Conservation (phyloP, 768 basidiomycete genomes). For the Russula sp. region DNA sequence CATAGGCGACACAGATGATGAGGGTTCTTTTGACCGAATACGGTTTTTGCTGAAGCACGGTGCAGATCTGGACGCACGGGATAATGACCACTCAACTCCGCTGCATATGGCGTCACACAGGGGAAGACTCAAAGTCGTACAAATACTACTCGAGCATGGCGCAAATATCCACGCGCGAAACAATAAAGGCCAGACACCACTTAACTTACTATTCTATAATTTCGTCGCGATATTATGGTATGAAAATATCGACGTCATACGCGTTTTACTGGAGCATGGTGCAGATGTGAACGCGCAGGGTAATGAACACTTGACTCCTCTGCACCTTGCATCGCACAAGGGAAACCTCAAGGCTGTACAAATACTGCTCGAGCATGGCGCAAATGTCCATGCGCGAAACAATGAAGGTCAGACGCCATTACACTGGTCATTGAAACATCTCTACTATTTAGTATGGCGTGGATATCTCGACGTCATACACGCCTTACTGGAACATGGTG, state of each 20-base stretch:
- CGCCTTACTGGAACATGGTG: not conserved
- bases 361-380: not conserved
- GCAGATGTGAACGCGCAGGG: not conserved
- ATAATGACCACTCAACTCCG: not conserved
- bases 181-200: constrained; percentile 11
- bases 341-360: not conserved
- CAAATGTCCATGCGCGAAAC: not conserved
- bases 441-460: no score
- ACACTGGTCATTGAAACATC: no score
- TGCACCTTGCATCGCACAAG: not conserved
- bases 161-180: not conserved
- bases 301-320: not conserved
- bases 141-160: not conserved
- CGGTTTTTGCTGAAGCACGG: not conserved
- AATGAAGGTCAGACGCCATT: no score
- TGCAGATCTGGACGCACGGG: not conserved
- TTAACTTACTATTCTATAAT: not conserved
- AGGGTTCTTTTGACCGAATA: not conserved
- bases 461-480: no score
- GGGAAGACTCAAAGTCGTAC: not conserved
- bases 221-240: no score
- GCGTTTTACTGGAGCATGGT: not conserved
- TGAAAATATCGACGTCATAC: not conserved
- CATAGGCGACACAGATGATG: not conserved
- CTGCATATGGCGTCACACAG: not conserved